These are phyloP conservation scores for Globisporangium cylindrosporum DNA, from an alignment of 352 stramenopile genomes.

Conservation along the genomic window DNA sequence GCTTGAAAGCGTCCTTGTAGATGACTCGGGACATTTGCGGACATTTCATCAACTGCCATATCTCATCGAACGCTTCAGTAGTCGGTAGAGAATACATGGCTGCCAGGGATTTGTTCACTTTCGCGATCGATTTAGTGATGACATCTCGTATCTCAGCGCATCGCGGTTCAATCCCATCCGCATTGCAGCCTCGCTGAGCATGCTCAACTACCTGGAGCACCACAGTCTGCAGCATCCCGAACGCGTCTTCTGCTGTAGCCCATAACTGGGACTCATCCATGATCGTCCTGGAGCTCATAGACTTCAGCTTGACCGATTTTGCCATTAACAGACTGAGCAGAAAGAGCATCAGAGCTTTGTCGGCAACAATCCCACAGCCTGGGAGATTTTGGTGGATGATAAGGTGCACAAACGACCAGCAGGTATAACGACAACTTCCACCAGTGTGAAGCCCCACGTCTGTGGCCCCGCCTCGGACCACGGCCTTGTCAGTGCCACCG, in stretches of 20 bases:
- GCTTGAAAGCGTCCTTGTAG: conserved; percentile 9
- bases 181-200: conserved; percentile 13
- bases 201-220: not conserved
- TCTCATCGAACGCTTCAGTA: not conserved
- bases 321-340: conserved; percentile 18
- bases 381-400: conserved; percentile 34
- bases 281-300: not conserved
- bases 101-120: not conserved
- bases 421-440: conserved; percentile 36
- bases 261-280: conserved; percentile 9
- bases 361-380: conserved; percentile 27
- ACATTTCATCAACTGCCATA: not conserved
- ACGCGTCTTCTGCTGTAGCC: conserved; percentile 13
- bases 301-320: conserved; percentile 1
- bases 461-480: conserved; percentile 35
- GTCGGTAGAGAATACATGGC: conserved; percentile 5
- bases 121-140: not conserved
- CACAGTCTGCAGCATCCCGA: conserved; percentile 19
- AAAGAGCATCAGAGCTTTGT: conserved; percentile 37
- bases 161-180: not conserved
- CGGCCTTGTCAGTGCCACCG: not conserved
- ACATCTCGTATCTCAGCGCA: not conserved
- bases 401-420: conserved; percentile 47
- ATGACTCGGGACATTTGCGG: not conserved
- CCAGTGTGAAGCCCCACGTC: conserved; percentile 56